Evolutionary conservation across 371 early-diverging fungal species (phyloP), one percentile per base, ranked within the genome.

Genomic region (Apophysomyces trapeziformis): DNA sequence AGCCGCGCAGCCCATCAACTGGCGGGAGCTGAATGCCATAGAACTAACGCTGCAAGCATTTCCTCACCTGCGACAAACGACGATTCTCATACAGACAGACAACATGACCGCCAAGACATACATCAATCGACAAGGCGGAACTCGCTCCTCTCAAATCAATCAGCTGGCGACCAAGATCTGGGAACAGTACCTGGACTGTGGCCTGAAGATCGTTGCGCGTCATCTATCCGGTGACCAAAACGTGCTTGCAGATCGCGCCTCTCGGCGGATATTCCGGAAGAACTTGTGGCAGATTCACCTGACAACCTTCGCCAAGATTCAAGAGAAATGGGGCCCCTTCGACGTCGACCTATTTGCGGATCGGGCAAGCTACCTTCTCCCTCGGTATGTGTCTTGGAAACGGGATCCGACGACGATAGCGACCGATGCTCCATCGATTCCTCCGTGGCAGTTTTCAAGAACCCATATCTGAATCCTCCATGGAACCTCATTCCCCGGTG

Each of bases 101-200:
- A 78, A 78, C 46, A 68, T 56, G 0, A 78, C 70, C 8, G 59
- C 66, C 2, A 58, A 67, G 14, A n/a, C 69, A 0, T 72, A 74
- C 36, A 69, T 68, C 45, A 77, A 77, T 67, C 67, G 68, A 16
- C 70, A 71, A 56, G 73, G 71, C 36, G 68, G 70, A 4, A 73
- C 70, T 9, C 63, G 68, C 2, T 73, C 77, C 2, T 38, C 68
- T 0, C 57, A 57, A 0, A 57, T 76, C 35, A 45, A 67, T 35
- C 43, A 45, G 18, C 32, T 76, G 18, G 73, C 73, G 4, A 71
- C 72, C 0, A 2, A 32, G 21, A 50, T 76, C 0, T 73, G 66
- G 71, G 71, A n/a, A 9, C 60, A 61, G 60, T 73, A 70, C 18
- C 65, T 73, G 2, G 9, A 44, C 12, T 35, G 64, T 12, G n/a